phyloP scores from a whole-genome alignment of 2,329 filamentous ascomycete genomes.

The Pseudogymnoascus sp. region DNA sequence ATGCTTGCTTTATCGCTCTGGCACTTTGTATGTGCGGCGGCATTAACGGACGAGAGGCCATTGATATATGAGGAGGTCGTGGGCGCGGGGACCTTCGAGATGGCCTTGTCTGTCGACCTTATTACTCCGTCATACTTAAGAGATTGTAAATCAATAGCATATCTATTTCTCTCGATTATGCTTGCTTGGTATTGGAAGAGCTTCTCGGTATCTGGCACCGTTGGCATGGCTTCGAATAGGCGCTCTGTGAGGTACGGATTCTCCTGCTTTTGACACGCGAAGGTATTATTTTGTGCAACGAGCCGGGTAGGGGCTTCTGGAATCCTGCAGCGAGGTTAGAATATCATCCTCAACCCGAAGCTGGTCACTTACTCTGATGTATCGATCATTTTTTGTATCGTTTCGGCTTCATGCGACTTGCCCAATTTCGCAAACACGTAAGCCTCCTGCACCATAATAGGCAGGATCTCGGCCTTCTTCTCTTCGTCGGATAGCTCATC shows the following conservation, averaged over 20 bases:
- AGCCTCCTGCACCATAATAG: constrained; percentile 68
- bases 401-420: constrained; percentile 54
- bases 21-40: constrained; percentile 63
- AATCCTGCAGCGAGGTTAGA: constrained; percentile 41
- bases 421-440: constrained; percentile 62
- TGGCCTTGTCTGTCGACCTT: constrained; percentile 35
- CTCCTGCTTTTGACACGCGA: constrained; percentile 34
- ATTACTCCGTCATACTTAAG: constrained; percentile 59
- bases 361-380: constrained; percentile 45
- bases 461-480: constrained; percentile 63
- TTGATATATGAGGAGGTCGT: constrained; percentile 43
- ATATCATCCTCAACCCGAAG: constrained; percentile 6
- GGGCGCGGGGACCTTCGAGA: constrained; percentile 37
- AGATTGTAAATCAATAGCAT: constrained; percentile 55
- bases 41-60: constrained; percentile 55
- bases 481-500: constrained; percentile 68
- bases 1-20: constrained; percentile 57
- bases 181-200: constrained; percentile 64
- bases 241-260: constrained; percentile 65
- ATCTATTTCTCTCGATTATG: constrained; percentile 52
- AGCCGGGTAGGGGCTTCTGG: constrained; percentile 57
- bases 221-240: constrained; percentile 45
- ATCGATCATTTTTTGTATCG: constrained; percentile 53
- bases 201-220: constrained; percentile 48
- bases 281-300: constrained; percentile 57